Percentiles rank a stretch among this genome's conserved stretches.
Conservation (phyloP, 1,284 basidiomycete genomes). For the Clitocybe nebularis region DNA sequence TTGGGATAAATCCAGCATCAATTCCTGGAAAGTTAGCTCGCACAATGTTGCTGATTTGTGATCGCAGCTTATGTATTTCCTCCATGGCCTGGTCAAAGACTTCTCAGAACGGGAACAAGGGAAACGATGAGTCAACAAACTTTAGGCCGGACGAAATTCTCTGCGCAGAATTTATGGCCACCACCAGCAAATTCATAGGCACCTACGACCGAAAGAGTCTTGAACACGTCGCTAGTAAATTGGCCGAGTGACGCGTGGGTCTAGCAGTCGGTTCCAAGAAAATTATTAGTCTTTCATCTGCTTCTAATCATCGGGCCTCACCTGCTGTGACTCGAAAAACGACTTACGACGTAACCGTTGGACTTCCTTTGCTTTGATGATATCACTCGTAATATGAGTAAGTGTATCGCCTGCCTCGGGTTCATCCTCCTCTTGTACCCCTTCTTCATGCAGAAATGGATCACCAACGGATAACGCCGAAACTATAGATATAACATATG, state of each 20-base stretch:
- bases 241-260: constrained; percentile 79
- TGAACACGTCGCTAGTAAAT: constrained; percentile 87
- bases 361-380: constrained; percentile 64
- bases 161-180: constrained; percentile 75
- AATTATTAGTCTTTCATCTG: neutral
- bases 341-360: constrained; percentile 62
- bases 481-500: constrained; percentile 90
- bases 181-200: constrained; percentile 93
- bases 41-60: constrained; percentile 85
- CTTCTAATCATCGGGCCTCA: constrained; percentile 31
- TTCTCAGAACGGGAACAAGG: neutral
- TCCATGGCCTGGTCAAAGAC: constrained; percentile 80
- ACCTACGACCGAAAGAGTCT: constrained; percentile 87
- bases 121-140: constrained; percentile 37
- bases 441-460: constrained; percentile 88
- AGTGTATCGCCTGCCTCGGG: constrained; percentile 44
- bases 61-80: constrained; percentile 96
- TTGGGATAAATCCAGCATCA: constrained; percentile 54
- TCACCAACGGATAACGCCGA: constrained; percentile 94
- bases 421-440: constrained; percentile 43
- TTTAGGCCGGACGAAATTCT: constrained; percentile 92
- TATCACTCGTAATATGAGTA: constrained; percentile 54
- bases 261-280: constrained; percentile 33
- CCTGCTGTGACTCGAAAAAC: constrained; percentile 80
- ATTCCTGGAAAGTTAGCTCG: constrained; percentile 62